phyloP scores from a whole-genome alignment of 371 early-diverging fungal species.

The Mortierella sp. region DNA sequence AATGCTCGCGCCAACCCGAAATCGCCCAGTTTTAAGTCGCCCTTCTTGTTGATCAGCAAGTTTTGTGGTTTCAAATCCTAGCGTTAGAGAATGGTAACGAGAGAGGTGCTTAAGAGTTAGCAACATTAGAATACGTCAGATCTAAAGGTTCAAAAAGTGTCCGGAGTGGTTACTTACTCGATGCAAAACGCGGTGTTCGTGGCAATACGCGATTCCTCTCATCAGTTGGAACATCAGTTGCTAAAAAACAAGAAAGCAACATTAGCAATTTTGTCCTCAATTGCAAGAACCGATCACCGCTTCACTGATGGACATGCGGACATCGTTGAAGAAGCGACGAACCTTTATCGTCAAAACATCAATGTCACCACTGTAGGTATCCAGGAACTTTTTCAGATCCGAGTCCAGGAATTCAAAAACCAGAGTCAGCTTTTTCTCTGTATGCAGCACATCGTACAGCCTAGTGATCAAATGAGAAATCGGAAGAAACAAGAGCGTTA shows the following conservation, averaged over 20 bases:
- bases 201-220: conserved; percentile 85
- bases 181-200: conserved; percentile 84
- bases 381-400: conserved; percentile 94
- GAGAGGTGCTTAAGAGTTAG: not conserved
- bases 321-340: not conserved
- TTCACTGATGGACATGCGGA: not conserved
- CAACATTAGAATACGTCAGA: not conserved
- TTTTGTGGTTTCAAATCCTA: conserved; percentile 92
- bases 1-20: conserved; percentile 98
- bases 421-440: conserved; percentile 92
- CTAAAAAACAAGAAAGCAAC: conserved; percentile 39
- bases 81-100: not conserved
- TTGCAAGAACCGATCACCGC: not conserved
- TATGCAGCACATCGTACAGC: conserved; percentile 95
- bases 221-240: conserved; percentile 87
- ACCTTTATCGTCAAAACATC: conserved; percentile 83
- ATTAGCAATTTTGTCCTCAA: not conserved
- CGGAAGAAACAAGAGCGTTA: not conserved
- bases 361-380: conserved; percentile 83
- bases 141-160: not conserved
- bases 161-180: conserved; percentile 60
- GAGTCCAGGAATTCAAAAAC: conserved; percentile 97
- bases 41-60: conserved; percentile 83
- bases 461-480: conserved; percentile 49
- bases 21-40: conserved; percentile 96